Evolutionary conservation across 352 stramenopile genomes (phyloP).

Genomic region (Pythium utonaiense): DNA sequence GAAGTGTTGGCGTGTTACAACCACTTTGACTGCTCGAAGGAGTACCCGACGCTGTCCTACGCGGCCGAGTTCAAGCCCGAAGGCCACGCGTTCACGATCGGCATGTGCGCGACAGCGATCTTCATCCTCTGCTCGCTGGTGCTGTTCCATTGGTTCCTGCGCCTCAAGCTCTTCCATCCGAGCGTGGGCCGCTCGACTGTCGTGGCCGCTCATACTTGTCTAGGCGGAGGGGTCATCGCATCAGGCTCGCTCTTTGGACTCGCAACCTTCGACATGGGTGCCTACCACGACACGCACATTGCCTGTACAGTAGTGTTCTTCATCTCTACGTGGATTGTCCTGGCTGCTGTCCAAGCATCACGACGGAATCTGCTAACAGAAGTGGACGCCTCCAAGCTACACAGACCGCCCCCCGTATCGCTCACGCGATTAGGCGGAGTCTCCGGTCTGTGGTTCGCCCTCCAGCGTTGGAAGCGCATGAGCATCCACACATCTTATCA

Average conservation of each 20-base stretch:
- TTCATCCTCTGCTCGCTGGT: conserved; percentile 55
- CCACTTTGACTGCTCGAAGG: conserved; percentile 69
- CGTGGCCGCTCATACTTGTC: conserved; percentile 17
- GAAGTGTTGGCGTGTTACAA: conserved; percentile 61
- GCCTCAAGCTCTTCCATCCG: conserved; percentile 32
- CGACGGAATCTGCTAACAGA: conserved; percentile 37
- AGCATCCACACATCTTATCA: conserved; percentile 47
- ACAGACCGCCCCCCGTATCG: conserved; percentile 11
- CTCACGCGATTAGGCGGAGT: conserved; percentile 28
- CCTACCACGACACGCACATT: conserved; percentile 68
- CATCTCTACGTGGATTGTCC: conserved; percentile 57
- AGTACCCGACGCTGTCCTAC: conserved; percentile 85
- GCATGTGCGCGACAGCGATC: conserved; percentile 77
- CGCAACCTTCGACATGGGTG: conserved; percentile 74
- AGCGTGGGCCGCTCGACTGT: background rate
- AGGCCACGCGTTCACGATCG: conserved; percentile 58
- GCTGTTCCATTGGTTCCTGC: conserved; percentile 74
- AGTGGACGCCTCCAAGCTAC: conserved; percentile 27
- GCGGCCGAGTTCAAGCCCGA: conserved; percentile 75
- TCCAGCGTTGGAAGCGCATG: conserved; percentile 52
- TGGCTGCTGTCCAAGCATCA: conserved; percentile 52
- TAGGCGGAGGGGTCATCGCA: conserved; percentile 30
- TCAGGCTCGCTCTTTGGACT: conserved; percentile 58
- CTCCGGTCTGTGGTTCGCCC: conserved; percentile 8
- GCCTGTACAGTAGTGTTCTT: conserved; percentile 78